Evolutionary conservation across 768 basidiomycete species (phyloP).

Genomic region (Termitomyces eurrhizus): DNA sequence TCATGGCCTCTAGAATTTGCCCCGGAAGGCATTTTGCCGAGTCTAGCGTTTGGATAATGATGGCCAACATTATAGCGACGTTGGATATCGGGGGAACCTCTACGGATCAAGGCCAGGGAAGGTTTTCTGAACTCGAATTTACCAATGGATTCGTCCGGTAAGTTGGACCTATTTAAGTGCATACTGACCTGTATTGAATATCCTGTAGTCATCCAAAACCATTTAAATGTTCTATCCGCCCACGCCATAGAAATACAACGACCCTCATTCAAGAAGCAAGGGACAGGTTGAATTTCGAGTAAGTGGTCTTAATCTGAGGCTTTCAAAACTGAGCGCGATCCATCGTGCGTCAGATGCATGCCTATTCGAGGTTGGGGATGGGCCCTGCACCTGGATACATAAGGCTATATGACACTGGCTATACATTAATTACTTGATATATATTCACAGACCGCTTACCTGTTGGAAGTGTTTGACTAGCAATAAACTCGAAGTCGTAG

Average conservation of each 20-base stretch:
- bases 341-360: neutral
- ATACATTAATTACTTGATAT: neutral
- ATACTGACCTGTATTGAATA: neutral
- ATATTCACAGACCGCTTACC: neutral
- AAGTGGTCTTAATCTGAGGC: neutral
- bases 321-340: neutral
- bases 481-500: neutral
- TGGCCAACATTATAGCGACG: constrained; percentile 39
- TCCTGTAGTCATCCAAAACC: constrained; percentile 45
- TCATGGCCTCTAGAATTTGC: constrained; percentile 35
- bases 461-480: neutral
- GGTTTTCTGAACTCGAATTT: constrained; percentile 35
- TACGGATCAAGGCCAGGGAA: constrained; percentile 39
- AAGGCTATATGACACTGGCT: neutral
- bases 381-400: neutral
- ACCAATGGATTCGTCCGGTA: constrained; percentile 44
- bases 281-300: constrained; percentile 13
- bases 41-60: constrained; percentile 40
- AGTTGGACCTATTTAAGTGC: constrained; percentile 11
- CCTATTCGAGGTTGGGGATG: neutral
- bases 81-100: constrained; percentile 39
- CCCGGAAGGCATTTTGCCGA: constrained; percentile 54
- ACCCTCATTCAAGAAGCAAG: constrained; percentile 27
- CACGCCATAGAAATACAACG: constrained; percentile 33
- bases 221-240: constrained; percentile 42